phyloP scores from a whole-genome alignment of 1,139 yeast genomes.

The Blastobotrys illinoisensis region DNA sequence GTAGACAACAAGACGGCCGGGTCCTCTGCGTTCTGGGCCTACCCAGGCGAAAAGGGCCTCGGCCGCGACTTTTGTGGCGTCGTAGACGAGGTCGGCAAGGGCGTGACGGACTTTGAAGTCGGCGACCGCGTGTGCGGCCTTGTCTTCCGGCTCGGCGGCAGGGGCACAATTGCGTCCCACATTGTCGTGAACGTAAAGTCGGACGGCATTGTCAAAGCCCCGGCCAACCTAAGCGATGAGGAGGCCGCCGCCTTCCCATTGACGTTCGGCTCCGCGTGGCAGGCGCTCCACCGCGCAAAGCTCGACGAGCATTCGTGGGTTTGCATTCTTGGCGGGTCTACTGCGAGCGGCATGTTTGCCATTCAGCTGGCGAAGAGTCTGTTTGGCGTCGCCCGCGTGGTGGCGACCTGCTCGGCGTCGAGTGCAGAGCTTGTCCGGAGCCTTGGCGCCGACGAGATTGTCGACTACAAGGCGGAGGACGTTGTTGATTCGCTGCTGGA shows the following conservation, averaged over 20 bases:
- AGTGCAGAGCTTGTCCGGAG: constrained; percentile 40
- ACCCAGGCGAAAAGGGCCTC: constrained; percentile 46
- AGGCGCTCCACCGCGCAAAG: constrained; percentile 36
- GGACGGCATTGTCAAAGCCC: constrained; percentile 42
- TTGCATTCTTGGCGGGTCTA: constrained; percentile 66
- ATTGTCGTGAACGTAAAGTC: constrained; percentile 42
- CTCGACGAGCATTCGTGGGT: constrained; percentile 35
- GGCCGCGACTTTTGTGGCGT: constrained; percentile 70
- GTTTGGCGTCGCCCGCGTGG: constrained; percentile 41
- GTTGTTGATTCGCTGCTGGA: constrained; percentile 33
- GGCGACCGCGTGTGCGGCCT: constrained; percentile 69
- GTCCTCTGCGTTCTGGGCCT: constrained; percentile 34
- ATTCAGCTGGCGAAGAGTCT: constrained; percentile 51
- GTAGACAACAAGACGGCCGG: constrained; percentile 52
- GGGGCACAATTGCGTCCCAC: constrained; percentile 51
- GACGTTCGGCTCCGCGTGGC: constrained; percentile 54
- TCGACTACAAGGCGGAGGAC: constrained; percentile 44
- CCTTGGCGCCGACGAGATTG: constrained; percentile 48
- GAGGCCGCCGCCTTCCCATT: constrained; percentile 59
- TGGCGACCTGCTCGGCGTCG: constrained; percentile 41
- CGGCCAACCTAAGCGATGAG: constrained; percentile 42
- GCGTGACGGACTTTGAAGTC: constrained; percentile 33
- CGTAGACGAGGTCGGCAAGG: constrained; percentile 51
- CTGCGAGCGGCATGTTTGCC: constrained; percentile 62
- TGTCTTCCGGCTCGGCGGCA: constrained; percentile 26